phyloP scores from a whole-genome alignment of 768 basidiomycete genomes.

The Termitomyces sp. region DNA sequence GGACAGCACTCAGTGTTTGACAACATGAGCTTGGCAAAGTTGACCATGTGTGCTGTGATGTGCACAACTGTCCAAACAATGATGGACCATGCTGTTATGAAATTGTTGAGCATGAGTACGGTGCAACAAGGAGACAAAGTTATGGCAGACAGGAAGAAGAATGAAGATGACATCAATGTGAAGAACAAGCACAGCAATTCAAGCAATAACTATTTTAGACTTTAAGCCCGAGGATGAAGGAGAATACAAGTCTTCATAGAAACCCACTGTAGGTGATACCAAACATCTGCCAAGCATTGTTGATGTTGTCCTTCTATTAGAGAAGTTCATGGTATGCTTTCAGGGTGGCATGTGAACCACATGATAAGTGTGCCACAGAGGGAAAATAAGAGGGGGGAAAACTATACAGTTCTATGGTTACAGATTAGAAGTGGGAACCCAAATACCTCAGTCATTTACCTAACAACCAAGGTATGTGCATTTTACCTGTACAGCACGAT shows the following conservation, averaged over 20 bases:
- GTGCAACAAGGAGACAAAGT: conserved; percentile 86
- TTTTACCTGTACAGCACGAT: no score
- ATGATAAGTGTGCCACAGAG: no score
- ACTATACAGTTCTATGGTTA: no score
- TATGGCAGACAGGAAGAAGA: conserved; percentile 91
- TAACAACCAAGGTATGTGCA: no score
- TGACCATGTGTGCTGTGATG: conserved; percentile 80
- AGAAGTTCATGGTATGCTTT: no score
- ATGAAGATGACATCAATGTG: conserved; percentile 93
- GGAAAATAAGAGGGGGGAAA: no score
- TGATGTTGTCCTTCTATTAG: conserved; percentile 71
- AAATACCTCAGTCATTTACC: no score
- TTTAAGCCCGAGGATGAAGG: conserved; percentile 26
- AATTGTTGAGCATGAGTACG: conserved; percentile 76
- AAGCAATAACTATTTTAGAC: conserved; percentile 62
- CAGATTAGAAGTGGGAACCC: no score
- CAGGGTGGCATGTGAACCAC: no score
- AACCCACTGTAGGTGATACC: conserved; percentile 72
- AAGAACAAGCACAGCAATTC: conserved; percentile 83
- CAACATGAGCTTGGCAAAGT: conserved; percentile 66
- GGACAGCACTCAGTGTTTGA: conserved; percentile 43
- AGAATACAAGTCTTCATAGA: conserved; percentile 23
- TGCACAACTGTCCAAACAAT: conserved; percentile 74
- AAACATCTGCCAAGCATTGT: conserved; percentile 57
- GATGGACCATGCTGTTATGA: conserved; percentile 91